Base-by-base conservation (phyloP, 2,329 filamentous ascomycete genomes). In the Huntiella moniliformis region DNA sequence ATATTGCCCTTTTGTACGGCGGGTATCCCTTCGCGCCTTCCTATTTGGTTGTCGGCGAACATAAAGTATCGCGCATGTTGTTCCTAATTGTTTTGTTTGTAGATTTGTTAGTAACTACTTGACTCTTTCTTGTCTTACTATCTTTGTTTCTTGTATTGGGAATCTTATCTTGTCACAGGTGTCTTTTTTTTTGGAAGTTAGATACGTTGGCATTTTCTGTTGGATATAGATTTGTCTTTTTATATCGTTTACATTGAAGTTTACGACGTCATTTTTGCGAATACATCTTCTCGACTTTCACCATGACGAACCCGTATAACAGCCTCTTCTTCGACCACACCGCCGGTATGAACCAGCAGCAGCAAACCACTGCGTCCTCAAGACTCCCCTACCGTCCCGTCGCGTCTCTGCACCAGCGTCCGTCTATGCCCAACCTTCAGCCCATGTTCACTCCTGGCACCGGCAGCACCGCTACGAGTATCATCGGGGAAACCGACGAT, bases 251-350 rank as follows among this genome's bases (percentile, higher is more conserved):
- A 38, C 12, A 44, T 28, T 38, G 2, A 3, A 7, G 22, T 28
- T 28, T 28, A 28, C 22, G 22, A 8, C 22, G 22, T 28, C 22
- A 28, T 28, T 28, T n/a, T 37, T 12, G 4, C 37, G 37, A 38
- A 8, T n/a, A 18, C 15, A 5, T 37, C 37, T 38, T 38, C 10
- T 12, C 37, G 15, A 16, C 15, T 37, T 37, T 13, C 46, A 47
- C 4, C 28, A 48, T 44, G 41, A 46, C 32, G 32, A 36, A 38
- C 11, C 38, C 38, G 32, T 44, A 38, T 38, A 17, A 42, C 18
- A 37, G 37, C 11, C 8, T 13, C 12, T 22, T 6, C 31, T 41
- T 35, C 36, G 44, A 40, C 31, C 35, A 31, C 37, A 40, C 42
- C 16, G 38, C 31, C 16, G 34, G 42, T 28, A 47, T 47, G 45